Percentiles rank a stretch among this genome's conserved stretches.
These are phyloP conservation scores for Ophiosphaerella herpotricha DNA, from an alignment of 2,329 filamentous ascomycete species.

Conservation along the genomic window DNA sequence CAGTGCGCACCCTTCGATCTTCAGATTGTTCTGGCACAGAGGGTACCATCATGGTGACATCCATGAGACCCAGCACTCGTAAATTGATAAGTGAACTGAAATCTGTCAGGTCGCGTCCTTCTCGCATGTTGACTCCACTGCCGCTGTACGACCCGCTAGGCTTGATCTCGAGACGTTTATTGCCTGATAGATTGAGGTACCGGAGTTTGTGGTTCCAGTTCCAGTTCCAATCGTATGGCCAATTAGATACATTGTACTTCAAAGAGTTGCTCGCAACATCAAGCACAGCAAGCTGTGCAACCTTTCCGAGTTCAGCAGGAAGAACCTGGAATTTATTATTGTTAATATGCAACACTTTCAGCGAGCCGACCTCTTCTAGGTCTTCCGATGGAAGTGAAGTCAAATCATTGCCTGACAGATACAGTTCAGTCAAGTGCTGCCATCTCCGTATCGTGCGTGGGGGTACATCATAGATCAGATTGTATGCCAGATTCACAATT, in stretches of 20 bases:
- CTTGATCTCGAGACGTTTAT: conserved; percentile 92
- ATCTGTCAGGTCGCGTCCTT: conserved; percentile 79
- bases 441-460: conserved; percentile 85
- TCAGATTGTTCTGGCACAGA: conserved; percentile 95
- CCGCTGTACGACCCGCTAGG: conserved; percentile 63
- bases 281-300: conserved; percentile 86
- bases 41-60: conserved; percentile 91
- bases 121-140: conserved; percentile 48
- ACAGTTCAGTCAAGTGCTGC: conserved; percentile 88
- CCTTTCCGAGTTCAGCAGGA: conserved; percentile 91
- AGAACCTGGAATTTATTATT: conserved; percentile 97
- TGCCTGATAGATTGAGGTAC: conserved; percentile 94
- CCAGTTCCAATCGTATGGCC: conserved; percentile 99
- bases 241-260: conserved; percentile 99
- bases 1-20: conserved; percentile 93
- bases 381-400: conserved; percentile 92
- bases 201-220: conserved; percentile 95
- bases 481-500: conserved; percentile 92
- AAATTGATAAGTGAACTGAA: conserved; percentile 85
- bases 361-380: conserved; percentile 82
- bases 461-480: conserved; percentile 90
- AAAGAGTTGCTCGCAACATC: conserved; percentile 94
- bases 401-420: conserved; percentile 92
- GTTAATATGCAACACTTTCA: conserved; percentile 93
- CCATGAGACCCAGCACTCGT: conserved; percentile 91